Evolutionary conservation across 441 rosid species (phyloP).

Genomic region (Manihot esculenta): DNA sequence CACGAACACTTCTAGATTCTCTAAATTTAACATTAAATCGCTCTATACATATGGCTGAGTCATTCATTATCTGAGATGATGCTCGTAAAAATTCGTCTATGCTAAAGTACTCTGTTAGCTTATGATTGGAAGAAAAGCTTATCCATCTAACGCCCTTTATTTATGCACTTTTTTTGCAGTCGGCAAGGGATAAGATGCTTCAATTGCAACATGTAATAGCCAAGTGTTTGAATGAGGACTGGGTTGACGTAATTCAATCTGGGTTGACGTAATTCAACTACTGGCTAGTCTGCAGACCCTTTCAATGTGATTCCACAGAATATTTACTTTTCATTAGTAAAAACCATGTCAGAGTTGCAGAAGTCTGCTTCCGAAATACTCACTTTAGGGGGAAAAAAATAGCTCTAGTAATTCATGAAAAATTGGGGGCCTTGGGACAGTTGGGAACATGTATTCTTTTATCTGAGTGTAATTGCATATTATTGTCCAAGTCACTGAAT

Average conservation of each 20-base stretch:
- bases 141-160: constrained; percentile 4
- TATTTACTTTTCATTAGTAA: neutral
- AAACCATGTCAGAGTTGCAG: neutral
- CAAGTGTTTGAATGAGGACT: constrained; percentile 46
- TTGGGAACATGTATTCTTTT: neutral
- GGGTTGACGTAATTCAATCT: constrained; percentile 30
- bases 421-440: neutral
- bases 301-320: neutral
- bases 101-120: neutral
- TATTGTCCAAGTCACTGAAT: neutral
- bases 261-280: constrained; percentile 26
- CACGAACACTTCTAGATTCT: too few relatives aligned
- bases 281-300: neutral
- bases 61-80: neutral
- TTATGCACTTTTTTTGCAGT: constrained; percentile 37
- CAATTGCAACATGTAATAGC: constrained; percentile 45
- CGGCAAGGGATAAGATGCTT: constrained; percentile 50
- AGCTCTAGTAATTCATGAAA: neutral
- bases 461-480: neutral
- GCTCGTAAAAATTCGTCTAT: neutral
- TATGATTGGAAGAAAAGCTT: constrained; percentile 1
- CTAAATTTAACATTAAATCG: neutral
- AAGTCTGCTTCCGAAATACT: neutral
- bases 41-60: neutral
- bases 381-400: neutral